These are phyloP conservation scores for Rehmannia glutinosa DNA, from an alignment of 257 asterid genomes.

Conservation along the genomic window DNA sequence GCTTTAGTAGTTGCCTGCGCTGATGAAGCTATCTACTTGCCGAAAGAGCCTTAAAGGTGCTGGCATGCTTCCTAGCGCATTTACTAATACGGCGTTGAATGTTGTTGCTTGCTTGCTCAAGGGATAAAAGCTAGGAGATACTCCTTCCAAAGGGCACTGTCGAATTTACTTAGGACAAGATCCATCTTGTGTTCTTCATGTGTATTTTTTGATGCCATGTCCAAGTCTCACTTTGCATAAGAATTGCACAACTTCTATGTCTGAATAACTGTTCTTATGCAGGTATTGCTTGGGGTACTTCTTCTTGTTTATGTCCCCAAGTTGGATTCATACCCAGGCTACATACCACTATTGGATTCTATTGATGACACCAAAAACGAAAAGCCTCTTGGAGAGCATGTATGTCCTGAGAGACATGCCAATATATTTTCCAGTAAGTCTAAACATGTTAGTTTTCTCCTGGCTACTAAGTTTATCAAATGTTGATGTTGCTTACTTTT, in stretches of 20 bases:
- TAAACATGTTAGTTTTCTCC: not conserved
- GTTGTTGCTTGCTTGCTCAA: too few relatives aligned
- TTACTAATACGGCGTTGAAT: too few relatives aligned
- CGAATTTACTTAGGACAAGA: not conserved
- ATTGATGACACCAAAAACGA: constrained; percentile 38
- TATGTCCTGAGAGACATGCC: constrained; percentile 80
- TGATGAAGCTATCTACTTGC: too few relatives aligned
- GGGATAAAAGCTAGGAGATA: too few relatives aligned
- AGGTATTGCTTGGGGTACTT: constrained; percentile 61
- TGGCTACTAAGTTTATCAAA: too few relatives aligned
- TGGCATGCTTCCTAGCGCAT: too few relatives aligned
- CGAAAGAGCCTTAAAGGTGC: too few relatives aligned
- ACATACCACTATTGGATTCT: constrained; percentile 53
- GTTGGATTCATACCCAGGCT: constrained; percentile 66
- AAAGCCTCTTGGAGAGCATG: constrained; percentile 50
- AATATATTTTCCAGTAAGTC: constrained; percentile 61
- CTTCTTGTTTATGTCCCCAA: constrained; percentile 62
- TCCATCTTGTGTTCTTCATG: constrained; percentile 9
- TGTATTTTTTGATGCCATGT: constrained; percentile 2
- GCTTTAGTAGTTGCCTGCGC: too few relatives aligned
- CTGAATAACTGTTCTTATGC: constrained; percentile 17
- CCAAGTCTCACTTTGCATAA: not conserved
- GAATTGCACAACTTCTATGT: not conserved
- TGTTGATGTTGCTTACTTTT: not conserved
- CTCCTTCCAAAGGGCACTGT: not conserved